Evolutionary conservation across 2,329 filamentous ascomycete species (phyloP).

Genomic region (Colletotrichum sp.): DNA sequence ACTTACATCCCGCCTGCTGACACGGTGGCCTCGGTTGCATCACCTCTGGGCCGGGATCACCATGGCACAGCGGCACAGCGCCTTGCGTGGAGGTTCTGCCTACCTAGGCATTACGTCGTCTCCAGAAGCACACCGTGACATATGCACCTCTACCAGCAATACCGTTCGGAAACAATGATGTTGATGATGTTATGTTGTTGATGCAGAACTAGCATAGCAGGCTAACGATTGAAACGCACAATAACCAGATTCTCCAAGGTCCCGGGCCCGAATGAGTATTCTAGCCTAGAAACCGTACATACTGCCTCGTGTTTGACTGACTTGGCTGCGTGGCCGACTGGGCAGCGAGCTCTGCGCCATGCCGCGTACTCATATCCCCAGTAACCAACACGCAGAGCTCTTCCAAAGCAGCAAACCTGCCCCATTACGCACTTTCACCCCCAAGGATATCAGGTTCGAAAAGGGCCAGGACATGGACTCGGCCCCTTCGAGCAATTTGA

Average conservation of each 20-base stretch:
- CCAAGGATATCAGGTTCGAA: not conserved
- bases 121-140: not conserved
- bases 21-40: slow-evolving; percentile 18
- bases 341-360: not conserved
- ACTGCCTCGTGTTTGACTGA: slow-evolving; percentile 2
- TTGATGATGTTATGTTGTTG: not conserved
- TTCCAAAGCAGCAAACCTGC: not conserved
- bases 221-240: slow-evolving; percentile 14
- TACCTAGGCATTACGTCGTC: not conserved
- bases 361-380: not conserved
- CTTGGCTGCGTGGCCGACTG: not conserved
- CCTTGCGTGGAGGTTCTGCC: not conserved
- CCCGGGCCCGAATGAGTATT: slow-evolving; percentile 4
- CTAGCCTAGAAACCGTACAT: slow-evolving; percentile 17
- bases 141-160: not conserved
- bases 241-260: slow-evolving; percentile 13
- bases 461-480: not conserved
- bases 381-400: not conserved
- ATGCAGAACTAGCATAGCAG: slow-evolving; percentile 9
- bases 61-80: not conserved
- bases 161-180: not conserved
- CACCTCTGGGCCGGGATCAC: not conserved
- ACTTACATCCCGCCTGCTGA: not conserved
- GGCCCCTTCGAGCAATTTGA: not conserved
- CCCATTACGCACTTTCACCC: slow-evolving; percentile 8